Conservation (phyloP, 225 moss, liverwort and hornwort genomes). For the Marchantia polymorpha region DNA sequence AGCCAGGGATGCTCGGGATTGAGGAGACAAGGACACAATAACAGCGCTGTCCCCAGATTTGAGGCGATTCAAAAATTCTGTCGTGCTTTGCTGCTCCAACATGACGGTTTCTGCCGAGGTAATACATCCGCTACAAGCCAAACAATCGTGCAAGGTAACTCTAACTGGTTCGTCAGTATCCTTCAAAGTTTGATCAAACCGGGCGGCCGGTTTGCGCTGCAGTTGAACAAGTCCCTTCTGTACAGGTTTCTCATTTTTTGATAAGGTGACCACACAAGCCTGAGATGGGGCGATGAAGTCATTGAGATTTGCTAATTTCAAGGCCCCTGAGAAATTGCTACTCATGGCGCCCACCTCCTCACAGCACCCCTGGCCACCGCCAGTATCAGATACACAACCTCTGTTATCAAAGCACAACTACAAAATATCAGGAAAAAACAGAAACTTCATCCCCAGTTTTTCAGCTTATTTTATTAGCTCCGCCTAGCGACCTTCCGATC, state of each 20-base stretch:
- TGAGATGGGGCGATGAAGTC: slow-evolving; percentile 91
- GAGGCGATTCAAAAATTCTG: slow-evolving; percentile 66
- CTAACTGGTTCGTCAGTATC: slow-evolving; percentile 58
- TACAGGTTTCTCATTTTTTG: slow-evolving; percentile 36
- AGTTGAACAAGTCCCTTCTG: slow-evolving; percentile 50
- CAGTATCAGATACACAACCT: not conserved
- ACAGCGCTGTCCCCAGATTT: slow-evolving; percentile 58
- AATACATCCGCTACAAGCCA: slow-evolving; percentile 95
- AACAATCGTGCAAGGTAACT: slow-evolving; percentile 85
- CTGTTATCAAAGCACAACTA: not conserved
- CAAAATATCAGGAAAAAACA: not conserved
- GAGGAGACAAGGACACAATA: slow-evolving; percentile 91
- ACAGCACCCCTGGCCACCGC: not conserved
- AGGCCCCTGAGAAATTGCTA: slow-evolving; percentile 54
- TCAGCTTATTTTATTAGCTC: too few relatives aligned
- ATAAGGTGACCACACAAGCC: slow-evolving; percentile 56
- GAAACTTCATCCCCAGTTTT: too few relatives aligned
- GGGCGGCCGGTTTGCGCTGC: slow-evolving; percentile 27
- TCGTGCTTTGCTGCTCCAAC: slow-evolving; percentile 94
- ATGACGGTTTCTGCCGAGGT: slow-evolving; percentile 96
- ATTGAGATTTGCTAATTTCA: slow-evolving; percentile 81
- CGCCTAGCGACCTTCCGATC: too few relatives aligned
- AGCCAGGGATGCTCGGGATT: slow-evolving; percentile 92
- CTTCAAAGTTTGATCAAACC: slow-evolving; percentile 37
- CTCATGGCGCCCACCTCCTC: slow-evolving; percentile 35